Percentiles rank a stretch among this genome's conserved stretches.
phyloP scores from a whole-genome alignment of 139 green algal species.

The Coelastrella sp. region DNA sequence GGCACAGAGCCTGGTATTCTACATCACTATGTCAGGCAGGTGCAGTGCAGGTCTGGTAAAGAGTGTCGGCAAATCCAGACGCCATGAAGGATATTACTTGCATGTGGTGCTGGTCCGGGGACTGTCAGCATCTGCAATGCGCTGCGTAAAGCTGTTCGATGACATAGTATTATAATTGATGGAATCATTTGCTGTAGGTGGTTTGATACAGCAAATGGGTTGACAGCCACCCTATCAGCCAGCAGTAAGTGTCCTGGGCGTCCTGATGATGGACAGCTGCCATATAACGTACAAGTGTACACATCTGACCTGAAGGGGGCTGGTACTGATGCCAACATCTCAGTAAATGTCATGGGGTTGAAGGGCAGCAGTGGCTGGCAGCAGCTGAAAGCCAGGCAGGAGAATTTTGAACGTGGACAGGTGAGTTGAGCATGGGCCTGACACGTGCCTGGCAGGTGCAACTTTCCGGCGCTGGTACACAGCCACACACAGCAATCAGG shows the following conservation, averaged over 20 bases:
- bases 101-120: too few relatives aligned
- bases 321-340: slow-evolving; percentile 74
- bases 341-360: slow-evolving; percentile 58
- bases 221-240: neutral
- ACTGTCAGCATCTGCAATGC: too few relatives aligned
- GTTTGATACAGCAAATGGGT: slow-evolving; percentile 11
- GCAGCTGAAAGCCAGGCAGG: slow-evolving; percentile 41
- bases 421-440: neutral
- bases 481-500: neutral
- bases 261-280: neutral
- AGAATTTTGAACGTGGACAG: slow-evolving; percentile 65
- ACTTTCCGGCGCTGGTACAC: neutral
- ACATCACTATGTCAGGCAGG: too few relatives aligned
- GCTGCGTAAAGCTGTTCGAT: neutral
- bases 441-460: neutral
- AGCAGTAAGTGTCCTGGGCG: neutral
- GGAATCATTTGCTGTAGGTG: slow-evolving; percentile 24
- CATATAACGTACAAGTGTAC: slow-evolving; percentile 55
- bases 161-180: neutral
- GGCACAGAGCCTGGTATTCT: too few relatives aligned
- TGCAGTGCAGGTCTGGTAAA: too few relatives aligned
- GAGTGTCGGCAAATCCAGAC: too few relatives aligned
- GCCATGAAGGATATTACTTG: too few relatives aligned
- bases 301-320: slow-evolving; percentile 66
- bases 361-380: slow-evolving; percentile 54